Percentiles rank a stretch among this genome's conserved stretches.
These are phyloP conservation scores for Coemansia sp. DNA, from an alignment of 192 early-diverging fungal genomes.

Conservation along the genomic window DNA sequence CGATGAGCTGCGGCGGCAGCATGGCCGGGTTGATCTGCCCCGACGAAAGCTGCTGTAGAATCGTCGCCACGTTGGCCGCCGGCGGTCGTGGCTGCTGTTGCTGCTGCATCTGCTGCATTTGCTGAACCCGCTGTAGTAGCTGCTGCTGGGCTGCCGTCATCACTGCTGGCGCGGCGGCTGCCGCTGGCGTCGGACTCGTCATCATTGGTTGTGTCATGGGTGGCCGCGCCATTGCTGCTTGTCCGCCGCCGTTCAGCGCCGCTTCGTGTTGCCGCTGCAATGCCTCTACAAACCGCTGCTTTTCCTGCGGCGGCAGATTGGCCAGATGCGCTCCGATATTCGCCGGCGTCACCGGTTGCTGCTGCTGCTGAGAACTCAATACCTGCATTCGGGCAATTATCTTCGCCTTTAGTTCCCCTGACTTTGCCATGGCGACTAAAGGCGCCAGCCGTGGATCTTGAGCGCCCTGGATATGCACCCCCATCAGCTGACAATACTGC, in stretches of 20 bases:
- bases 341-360: conserved; percentile 7
- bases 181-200: conserved; percentile 22
- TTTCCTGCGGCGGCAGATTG: conserved; percentile 27
- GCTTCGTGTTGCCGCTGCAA: conserved; percentile 27
- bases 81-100: conserved; percentile 21
- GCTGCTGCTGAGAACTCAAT: conserved; percentile 20
- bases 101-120: conserved; percentile 28
- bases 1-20: conserved; percentile 31
- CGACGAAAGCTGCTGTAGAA: conserved; percentile 38
- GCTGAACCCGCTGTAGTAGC: conserved; percentile 21
- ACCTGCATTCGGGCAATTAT: conserved; percentile 20
- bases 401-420: conserved; percentile 26
- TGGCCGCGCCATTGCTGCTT: conserved; percentile 6
- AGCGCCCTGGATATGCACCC: conserved; percentile 17
- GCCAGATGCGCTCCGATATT: conserved; percentile 18
- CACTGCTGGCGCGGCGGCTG: conserved; percentile 11
- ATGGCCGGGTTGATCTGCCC: conserved; percentile 23
- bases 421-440: conserved; percentile 29
- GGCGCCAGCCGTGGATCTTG: conserved; percentile 23
- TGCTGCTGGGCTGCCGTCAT: conserved; percentile 27
- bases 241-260: conserved; percentile 9
- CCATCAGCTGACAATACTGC: conserved; percentile 21
- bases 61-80: conserved; percentile 25
- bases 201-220: conserved; percentile 11
- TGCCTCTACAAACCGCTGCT: conserved; percentile 24